Percentiles rank a stretch among this genome's conserved stretches.
phyloP scores from a whole-genome alignment of 1,139 yeast genomes.

The Kazachstania sp. region DNA sequence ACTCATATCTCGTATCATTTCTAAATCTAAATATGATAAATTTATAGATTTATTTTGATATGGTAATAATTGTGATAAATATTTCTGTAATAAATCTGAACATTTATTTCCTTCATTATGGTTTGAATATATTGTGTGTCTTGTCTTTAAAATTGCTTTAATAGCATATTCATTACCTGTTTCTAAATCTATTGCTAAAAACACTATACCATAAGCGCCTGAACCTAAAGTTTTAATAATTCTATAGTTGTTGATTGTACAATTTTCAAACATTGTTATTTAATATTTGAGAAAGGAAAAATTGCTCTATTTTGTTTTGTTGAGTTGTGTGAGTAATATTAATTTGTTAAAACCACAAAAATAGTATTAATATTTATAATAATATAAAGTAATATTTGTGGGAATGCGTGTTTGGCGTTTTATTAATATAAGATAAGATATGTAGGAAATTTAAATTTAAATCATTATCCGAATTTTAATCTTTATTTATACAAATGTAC shows the following conservation, averaged over 20 bases:
- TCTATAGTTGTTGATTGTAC: slow-evolving; percentile 25
- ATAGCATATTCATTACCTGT: slow-evolving; percentile 56
- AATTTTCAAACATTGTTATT: slow-evolving; percentile 16
- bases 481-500: not conserved
- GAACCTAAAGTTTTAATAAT: slow-evolving; percentile 48
- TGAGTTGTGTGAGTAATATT: not conserved
- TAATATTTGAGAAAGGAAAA: not conserved
- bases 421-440: too few species aligned
- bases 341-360: not conserved
- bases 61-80: slow-evolving; percentile 25
- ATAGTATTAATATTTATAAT: too few species aligned
- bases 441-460: too few species aligned
- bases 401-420: too few species aligned
- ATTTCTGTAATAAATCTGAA: slow-evolving; percentile 16
- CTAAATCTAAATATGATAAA: slow-evolving; percentile 23
- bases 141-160: slow-evolving; percentile 54
- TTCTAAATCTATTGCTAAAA: slow-evolving; percentile 52
- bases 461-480: not conserved
- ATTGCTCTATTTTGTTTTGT: not conserved
- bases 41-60: slow-evolving; percentile 18
- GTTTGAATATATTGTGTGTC: slow-evolving; percentile 7
- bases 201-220: slow-evolving; percentile 85
- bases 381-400: too few species aligned
- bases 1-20: slow-evolving; percentile 19
- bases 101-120: slow-evolving; percentile 4